Evolutionary conservation across 768 basidiomycete genomes (phyloP), one percentile per base, ranked within the genome.

Genomic region (Stropharia rugosoannulata): DNA sequence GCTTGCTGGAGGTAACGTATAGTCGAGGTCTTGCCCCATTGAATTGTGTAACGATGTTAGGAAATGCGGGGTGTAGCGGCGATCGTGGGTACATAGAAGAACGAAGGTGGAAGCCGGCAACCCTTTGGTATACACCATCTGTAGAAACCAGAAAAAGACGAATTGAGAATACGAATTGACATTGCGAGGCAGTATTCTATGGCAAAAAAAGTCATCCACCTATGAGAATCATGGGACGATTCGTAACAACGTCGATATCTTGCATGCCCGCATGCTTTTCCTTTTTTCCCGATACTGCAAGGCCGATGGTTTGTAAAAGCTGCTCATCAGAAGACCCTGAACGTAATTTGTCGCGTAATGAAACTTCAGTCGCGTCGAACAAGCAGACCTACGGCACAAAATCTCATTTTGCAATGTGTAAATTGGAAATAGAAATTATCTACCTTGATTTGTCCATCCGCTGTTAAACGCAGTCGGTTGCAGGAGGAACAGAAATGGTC

Each of bases 201-300:
- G 56, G 61, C 59, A 66, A 66, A 58, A 73, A 68, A 60, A 69
- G 82, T 90, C 82, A 95, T 86, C 93, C 93, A 72, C 93, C 94
- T 70, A 95, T 95, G 58, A 92, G 75, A 59, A 95, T 95, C 93
- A 95, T 95, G 10, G 92, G 89, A 49, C 89, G 78, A 73, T 93
- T 94, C 44, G 81, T 81, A 40, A 81, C 68, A 53, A 88, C 86
- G 67, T 92, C 84, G 56, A 92, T 89, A 55, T 81, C 79, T 64
- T 89, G 85, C 91, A 93, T 93, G 38, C 86, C 90, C 38, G 84
- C 89, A 64, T 95, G 92, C 63, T 87, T 92, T 68, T 84, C 89
- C 66, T 87, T 81, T 76, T 93, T 93, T 37, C 79, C 81, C 11
- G 68, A 69, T 5, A 92, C 82, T 11, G 90, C 89, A n/a, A 64